Evolutionary conservation across 2,329 filamentous ascomycete species (phyloP), one percentile per base, ranked within the genome.

Genomic region (Clarireedia monteithiana): DNA sequence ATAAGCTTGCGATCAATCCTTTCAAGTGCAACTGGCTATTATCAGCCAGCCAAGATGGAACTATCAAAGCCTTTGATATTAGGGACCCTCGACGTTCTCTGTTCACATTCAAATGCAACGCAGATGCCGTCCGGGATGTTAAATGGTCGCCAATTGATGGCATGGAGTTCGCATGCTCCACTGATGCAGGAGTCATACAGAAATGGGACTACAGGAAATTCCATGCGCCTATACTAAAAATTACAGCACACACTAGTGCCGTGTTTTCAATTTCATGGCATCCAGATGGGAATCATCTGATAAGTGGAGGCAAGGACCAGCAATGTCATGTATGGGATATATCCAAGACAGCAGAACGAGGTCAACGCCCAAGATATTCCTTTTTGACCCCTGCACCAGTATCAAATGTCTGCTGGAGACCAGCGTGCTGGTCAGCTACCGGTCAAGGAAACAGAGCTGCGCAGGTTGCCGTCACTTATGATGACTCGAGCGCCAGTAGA

Each of bases 271-370:
- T 86, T 45, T 77, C 81, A 3, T 88, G 84, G 84, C 84, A 88
- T 61, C 80, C 82, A 0, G 84, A 87, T 64, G 84, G 84, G 14
- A 75, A 78, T n/a, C 82, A 87, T 62, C 70, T 86, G 10, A 75
- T 84, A 49, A 86, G 82, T 60, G 82, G 78, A 4, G 83, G 83
- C 6, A 73, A 78, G 60, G 84, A 88, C 65, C 77, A 76, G 58
- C 79, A 78, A 53, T 79, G 83, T 40, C 76, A 84, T 62, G 79
- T 86, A 5, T 88, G 84, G 84, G 82, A 87, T 63, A 69, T 86
- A 56, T 79, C 80, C 5, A 74, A 73, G 51, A 75, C 74, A 6
- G 81, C 79, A 15, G 82, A 86, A 61, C 82, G 83, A 68, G 74
- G 81, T 14, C 83, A 85, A 66, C 85, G 84, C 68, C 75, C 84